Percentiles rank a stretch among this genome's conserved stretches.
These are phyloP conservation scores for Antrodiella citrinella DNA, from an alignment of 768 basidiomycete species.

Conservation along the genomic window DNA sequence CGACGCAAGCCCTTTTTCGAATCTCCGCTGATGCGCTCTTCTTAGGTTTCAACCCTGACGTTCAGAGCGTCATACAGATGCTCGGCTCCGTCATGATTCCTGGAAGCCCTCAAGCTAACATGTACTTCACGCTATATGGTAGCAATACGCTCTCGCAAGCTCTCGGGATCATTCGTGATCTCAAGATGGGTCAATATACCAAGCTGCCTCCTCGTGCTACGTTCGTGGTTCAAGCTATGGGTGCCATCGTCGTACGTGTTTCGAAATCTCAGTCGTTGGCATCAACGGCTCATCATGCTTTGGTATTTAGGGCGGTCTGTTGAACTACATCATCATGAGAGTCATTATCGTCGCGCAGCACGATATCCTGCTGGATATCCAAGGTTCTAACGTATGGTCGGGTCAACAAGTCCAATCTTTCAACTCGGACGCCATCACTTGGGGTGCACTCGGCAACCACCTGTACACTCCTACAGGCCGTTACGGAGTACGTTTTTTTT, in stretches of 20 bases:
- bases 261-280: too few relatives aligned
- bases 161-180: slow-evolving; percentile 42
- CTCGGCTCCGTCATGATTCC: slow-evolving; percentile 40
- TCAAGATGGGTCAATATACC: slow-evolving; percentile 46
- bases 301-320: slow-evolving; percentile 26
- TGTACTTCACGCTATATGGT: slow-evolving; percentile 28
- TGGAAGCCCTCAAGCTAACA: slow-evolving; percentile 43
- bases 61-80: slow-evolving; percentile 35
- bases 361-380: slow-evolving; percentile 37
- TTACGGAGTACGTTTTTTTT: slow-evolving; percentile 17
- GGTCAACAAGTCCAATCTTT: slow-evolving; percentile 43
- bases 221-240: slow-evolving; percentile 49
- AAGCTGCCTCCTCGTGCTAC: slow-evolving; percentile 58
- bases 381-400: slow-evolving; percentile 42
- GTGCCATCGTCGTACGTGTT: slow-evolving; percentile 43
- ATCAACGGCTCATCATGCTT: background rate
- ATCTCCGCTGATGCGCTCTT: slow-evolving; percentile 17
- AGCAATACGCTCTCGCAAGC: slow-evolving; percentile 39
- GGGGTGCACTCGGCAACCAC: slow-evolving; percentile 44
- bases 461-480: slow-evolving; percentile 38
- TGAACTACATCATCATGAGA: slow-evolving; percentile 31
- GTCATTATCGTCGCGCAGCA: slow-evolving; percentile 27
- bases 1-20: slow-evolving; percentile 25
- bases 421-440: slow-evolving; percentile 44
- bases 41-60: slow-evolving; percentile 11